Conservation (phyloP, 495 filamentous ascomycete species). For the Neurospora tetrasperma region DNA sequence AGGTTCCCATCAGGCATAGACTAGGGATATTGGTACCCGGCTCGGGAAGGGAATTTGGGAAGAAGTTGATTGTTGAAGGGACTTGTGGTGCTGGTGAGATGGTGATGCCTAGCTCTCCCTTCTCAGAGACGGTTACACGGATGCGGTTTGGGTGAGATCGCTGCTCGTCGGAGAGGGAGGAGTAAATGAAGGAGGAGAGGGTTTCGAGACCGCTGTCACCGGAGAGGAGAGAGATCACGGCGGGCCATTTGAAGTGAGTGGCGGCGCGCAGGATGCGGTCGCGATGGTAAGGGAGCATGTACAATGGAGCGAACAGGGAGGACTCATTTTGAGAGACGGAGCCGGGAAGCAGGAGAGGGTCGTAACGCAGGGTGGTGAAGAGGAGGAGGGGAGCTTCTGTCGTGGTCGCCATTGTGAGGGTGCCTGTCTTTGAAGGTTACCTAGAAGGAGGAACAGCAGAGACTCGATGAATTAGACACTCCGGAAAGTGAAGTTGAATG, state of each 20-base stretch:
- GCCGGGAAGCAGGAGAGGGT: constrained; percentile 47
- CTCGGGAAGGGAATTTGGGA: not conserved
- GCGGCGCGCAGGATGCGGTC: constrained; percentile 71
- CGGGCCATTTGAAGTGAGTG: constrained; percentile 52
- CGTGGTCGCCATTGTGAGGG: constrained; percentile 8
- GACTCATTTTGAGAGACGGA: constrained; percentile 23
- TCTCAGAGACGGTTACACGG: constrained; percentile 40
- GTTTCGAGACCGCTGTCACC: constrained; percentile 33
- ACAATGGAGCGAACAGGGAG: constrained; percentile 41
- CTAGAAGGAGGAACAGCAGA: not conserved
- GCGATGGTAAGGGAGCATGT: constrained; percentile 73
- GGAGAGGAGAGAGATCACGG: constrained; percentile 30
- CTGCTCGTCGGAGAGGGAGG: constrained; percentile 10
- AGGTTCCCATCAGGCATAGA: too few relatives aligned
- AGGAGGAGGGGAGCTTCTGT: constrained; percentile 38
- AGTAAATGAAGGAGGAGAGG: constrained; percentile 18
- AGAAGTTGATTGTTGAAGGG: constrained; percentile 15
- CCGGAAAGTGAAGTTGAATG: not conserved
- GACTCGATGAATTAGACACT: not conserved
- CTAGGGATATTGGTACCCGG: too few relatives aligned
- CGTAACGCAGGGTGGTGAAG: constrained; percentile 69
- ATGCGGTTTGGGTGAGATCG: constrained; percentile 30
- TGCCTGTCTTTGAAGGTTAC: not conserved
- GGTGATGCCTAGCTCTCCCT: constrained; percentile 42
- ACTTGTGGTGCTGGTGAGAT: constrained; percentile 38